Evolutionary conservation across 768 basidiomycete species (phyloP), one percentile per base, ranked within the genome.

Genomic region (Rhizopogon rudus): DNA sequence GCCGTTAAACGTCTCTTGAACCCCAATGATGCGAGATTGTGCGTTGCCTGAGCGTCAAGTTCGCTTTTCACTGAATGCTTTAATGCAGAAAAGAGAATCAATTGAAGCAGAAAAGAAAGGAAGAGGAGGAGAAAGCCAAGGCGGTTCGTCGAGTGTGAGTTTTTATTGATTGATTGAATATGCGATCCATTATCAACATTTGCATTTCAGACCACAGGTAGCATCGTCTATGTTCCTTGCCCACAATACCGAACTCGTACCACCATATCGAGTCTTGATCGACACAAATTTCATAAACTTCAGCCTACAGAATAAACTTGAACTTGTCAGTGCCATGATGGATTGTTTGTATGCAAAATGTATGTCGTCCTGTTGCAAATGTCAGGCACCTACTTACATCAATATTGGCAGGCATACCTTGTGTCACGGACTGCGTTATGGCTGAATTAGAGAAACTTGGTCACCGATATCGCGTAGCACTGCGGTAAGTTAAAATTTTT

Each of bases 241-340:
- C 4, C 97, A 98, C 70, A 98, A 99, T 70, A 86, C 89, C 20
- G 88, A 97, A 17, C 88, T 99, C 45, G 95, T 92, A 0, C 97
- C 97, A 0, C 97, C 97, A 3, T 99, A 98, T 68, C 86, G 96
- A 17, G 92, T 99, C 28, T 83, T 99, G 40, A 93, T 99, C 57
- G 97, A 99, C 72, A 99, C 97, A 67, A 99, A 99, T 70, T 98
- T 99, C 63, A 99, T 99, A 79, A 98, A 98, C 68, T 96, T 98
- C 69, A 92, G 88, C 61, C 79, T 99, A 48, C 97, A 99, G 75
- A 99, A 98, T 72, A 97, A 98, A 71, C 75, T 99, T 60, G 97
- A 99, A 70, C 80, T 98, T 53, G 78, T 98, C 20, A 85, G 87
- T 64, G 94, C 91, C n/a, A 98, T 99, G 97, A 98, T 99, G 97